A percentile compares a stretch with the other conserved stretches of the same genome.
Conservation (phyloP, 352 stramenopile genomes). For the Phytophthora palmivora region DNA sequence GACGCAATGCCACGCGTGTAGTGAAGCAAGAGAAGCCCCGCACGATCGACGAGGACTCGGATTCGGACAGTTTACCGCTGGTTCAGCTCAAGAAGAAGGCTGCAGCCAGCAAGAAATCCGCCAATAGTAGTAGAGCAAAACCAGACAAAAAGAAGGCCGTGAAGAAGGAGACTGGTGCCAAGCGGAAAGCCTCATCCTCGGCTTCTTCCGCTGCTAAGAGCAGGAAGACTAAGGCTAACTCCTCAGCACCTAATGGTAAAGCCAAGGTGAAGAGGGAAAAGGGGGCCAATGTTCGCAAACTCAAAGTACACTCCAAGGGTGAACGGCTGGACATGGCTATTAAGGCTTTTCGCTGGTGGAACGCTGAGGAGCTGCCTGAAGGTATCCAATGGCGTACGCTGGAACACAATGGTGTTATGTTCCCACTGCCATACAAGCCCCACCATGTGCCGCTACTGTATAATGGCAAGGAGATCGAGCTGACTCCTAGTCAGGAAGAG, state of each 20-base stretch:
- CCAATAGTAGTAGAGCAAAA: conserved; percentile 20
- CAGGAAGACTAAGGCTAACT: conserved; percentile 47
- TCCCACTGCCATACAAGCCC: conserved; percentile 95
- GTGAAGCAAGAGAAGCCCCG: conserved; percentile 44
- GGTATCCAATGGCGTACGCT: conserved; percentile 99
- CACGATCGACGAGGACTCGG: conserved; percentile 59
- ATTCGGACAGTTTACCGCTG: conserved; percentile 85
- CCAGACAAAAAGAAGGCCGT: conserved; percentile 34
- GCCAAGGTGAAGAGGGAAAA: conserved; percentile 62
- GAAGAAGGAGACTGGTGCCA: conserved; percentile 67
- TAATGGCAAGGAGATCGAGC: conserved; percentile 91
- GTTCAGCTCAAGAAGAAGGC: conserved; percentile 81
- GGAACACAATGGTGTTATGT: conserved; percentile 99
- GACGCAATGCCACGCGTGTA: conserved; percentile 9
- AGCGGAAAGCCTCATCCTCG: conserved; percentile 56
- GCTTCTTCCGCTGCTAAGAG: conserved; percentile 39
- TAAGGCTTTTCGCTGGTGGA: conserved; percentile 99
- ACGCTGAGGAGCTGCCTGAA: conserved; percentile 93
- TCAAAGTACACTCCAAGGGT: conserved; percentile 94
- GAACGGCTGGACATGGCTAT: conserved; percentile 97
- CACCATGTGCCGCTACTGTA: conserved; percentile 97
- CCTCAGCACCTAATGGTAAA: conserved; percentile 37
- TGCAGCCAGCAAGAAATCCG: conserved; percentile 60
- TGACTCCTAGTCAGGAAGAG: conserved; percentile 96
- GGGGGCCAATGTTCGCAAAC: conserved; percentile 68